These are phyloP conservation scores for Globisporangium cystogenes DNA, from an alignment of 352 stramenopile species.

Conservation along the genomic window DNA sequence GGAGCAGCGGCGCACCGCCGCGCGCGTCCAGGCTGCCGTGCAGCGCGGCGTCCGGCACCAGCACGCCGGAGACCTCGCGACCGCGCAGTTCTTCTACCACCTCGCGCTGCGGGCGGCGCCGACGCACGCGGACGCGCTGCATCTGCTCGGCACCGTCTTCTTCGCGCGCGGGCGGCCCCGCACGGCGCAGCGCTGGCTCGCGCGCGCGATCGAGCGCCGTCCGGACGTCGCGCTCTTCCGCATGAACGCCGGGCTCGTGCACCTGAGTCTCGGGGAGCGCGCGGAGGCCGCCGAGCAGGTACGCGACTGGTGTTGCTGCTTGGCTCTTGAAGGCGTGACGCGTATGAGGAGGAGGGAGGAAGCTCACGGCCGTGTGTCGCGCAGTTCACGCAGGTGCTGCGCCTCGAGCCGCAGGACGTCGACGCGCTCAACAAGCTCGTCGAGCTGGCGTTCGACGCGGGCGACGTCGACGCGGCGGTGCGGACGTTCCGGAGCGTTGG, in stretches of 20 bases:
- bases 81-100: slow-evolving; percentile 32
- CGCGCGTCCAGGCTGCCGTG: slow-evolving; percentile 14
- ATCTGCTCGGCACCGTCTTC: slow-evolving; percentile 38
- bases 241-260: slow-evolving; percentile 6
- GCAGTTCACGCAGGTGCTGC: slow-evolving; percentile 12
- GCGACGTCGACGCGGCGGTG: slow-evolving; percentile 7
- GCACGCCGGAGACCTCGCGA: slow-evolving; percentile 9
- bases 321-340: too few relatives aligned
- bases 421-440: slow-evolving; percentile 24
- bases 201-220: slow-evolving; percentile 10
- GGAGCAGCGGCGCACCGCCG: slow-evolving; percentile 10
- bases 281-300: slow-evolving; percentile 1
- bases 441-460: slow-evolving; percentile 10
- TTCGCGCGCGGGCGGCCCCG: slow-evolving; percentile 17
- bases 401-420: slow-evolving; percentile 14
- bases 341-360: too few relatives aligned
- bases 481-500: slow-evolving; percentile 22
- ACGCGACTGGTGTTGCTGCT: background rate
- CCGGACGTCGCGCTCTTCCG: slow-evolving; percentile 28
- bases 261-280: background rate
- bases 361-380: too few relatives aligned
- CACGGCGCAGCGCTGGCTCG: slow-evolving; percentile 16
- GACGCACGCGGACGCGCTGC: slow-evolving; percentile 25
- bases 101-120: slow-evolving; percentile 5
- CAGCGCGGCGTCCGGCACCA: slow-evolving; percentile 26